These are phyloP conservation scores for Capsicum chinense DNA, from an alignment of 257 asterid genomes.

Conservation along the genomic window DNA sequence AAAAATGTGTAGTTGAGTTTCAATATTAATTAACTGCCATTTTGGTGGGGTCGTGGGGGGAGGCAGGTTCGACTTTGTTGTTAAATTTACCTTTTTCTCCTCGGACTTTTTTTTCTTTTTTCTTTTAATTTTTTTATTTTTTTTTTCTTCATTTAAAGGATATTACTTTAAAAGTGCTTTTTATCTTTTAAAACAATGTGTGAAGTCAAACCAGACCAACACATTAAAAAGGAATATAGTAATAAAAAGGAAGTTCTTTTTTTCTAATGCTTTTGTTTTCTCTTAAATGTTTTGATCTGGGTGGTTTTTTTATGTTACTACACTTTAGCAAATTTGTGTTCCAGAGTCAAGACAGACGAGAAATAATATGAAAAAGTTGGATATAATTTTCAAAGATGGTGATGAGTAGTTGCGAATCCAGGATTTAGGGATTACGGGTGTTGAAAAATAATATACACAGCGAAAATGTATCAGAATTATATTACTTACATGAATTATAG, in stretches of 20 bases:
- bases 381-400: background rate
- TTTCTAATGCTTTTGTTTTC: no score
- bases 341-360: background rate
- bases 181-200: no score
- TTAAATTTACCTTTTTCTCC: background rate
- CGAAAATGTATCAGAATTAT: no score
- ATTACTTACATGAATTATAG: no score
- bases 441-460: no score
- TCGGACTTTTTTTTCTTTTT: background rate
- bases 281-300: slow-evolving; percentile 10
- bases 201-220: no score
- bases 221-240: no score
- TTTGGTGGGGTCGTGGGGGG: background rate
- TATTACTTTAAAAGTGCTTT: no score
- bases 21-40: slow-evolving; percentile 1
- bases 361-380: background rate
- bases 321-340: background rate
- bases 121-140: background rate
- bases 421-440: no score
- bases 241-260: no score
- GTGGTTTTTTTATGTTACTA: slow-evolving; percentile 7
- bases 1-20: background rate
- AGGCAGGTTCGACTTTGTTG: background rate
- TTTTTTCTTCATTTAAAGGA: background rate
- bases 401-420: background rate